These are phyloP conservation scores for Cytospora paraplurivora DNA, from an alignment of 2,329 filamentous ascomycete genomes.

Conservation along the genomic window DNA sequence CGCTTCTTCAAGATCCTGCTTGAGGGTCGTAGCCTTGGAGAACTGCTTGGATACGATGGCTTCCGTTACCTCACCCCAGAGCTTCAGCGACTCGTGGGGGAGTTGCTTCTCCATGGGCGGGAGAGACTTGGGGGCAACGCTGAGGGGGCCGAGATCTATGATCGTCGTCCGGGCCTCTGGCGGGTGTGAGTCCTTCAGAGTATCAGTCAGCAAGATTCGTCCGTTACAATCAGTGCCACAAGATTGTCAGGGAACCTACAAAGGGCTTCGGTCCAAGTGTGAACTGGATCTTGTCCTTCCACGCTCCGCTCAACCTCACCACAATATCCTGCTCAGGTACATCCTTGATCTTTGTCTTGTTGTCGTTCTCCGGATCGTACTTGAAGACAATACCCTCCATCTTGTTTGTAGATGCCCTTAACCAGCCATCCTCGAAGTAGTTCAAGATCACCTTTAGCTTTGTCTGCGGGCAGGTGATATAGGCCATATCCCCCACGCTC, in stretches of 20 bases:
- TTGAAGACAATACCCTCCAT: slow-evolving; percentile 89
- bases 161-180: slow-evolving; percentile 70
- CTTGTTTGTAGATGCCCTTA: slow-evolving; percentile 87
- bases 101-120: slow-evolving; percentile 80
- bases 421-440: slow-evolving; percentile 93
- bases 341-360: slow-evolving; percentile 77
- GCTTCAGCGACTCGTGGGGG: slow-evolving; percentile 82
- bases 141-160: slow-evolving; percentile 84
- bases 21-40: slow-evolving; percentile 78
- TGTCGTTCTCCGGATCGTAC: slow-evolving; percentile 85
- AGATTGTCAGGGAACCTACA: slow-evolving; percentile 50
- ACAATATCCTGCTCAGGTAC: slow-evolving; percentile 84
- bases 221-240: slow-evolving; percentile 14
- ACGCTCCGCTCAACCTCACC: slow-evolving; percentile 79
- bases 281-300: slow-evolving; percentile 72
- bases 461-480: slow-evolving; percentile 86
- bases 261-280: slow-evolving; percentile 61
- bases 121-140: slow-evolving; percentile 74
- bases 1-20: slow-evolving; percentile 87
- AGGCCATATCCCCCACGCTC: slow-evolving; percentile 86
- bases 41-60: slow-evolving; percentile 85
- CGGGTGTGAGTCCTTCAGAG: slow-evolving; percentile 47
- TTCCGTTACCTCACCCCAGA: slow-evolving; percentile 86
- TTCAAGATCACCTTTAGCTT: slow-evolving; percentile 89
- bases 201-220: slow-evolving; percentile 20